These are phyloP conservation scores for Tetrapisispora taiwanensis DNA, from an alignment of 805 yeast genomes.

Conservation along the genomic window DNA sequence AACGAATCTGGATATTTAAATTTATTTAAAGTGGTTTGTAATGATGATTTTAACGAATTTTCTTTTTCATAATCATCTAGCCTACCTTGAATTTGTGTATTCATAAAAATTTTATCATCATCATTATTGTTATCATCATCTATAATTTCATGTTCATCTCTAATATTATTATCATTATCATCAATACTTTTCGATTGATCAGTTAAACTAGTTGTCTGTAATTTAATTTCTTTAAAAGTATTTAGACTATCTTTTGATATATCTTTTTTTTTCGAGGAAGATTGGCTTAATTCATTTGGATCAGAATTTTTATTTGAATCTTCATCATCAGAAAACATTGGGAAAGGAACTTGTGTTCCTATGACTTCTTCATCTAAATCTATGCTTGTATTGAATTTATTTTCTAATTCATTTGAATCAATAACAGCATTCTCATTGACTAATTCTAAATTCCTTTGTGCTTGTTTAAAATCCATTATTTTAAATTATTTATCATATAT, in stretches of 20 bases:
- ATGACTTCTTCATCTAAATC: background rate
- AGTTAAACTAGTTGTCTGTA: background rate
- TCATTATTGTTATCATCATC: background rate
- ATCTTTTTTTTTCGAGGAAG: background rate
- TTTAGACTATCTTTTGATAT: background rate
- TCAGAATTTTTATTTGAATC: background rate
- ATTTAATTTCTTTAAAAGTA: background rate
- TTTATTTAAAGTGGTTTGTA: constrained; percentile 11
- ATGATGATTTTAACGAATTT: constrained; percentile 5
- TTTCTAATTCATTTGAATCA: constrained; percentile 6
- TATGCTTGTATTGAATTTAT: background rate
- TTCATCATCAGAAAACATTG: constrained; percentile 4
- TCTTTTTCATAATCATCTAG: constrained; percentile 22
- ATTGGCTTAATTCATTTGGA: background rate
- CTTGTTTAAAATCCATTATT: constrained; percentile 20
- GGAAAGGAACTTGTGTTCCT: constrained; percentile 5
- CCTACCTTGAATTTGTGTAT: constrained; percentile 26
- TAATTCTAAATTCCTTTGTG: constrained; percentile 19
- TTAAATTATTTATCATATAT: background rate
- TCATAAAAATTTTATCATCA: constrained; percentile 14
- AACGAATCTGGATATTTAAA: constrained; percentile 12
- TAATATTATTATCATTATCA: background rate
- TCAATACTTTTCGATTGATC: no score
- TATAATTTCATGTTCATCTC: background rate
- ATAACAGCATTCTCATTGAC: background rate